A percentile compares a stretch with the other conserved stretches of the same genome.
These are phyloP conservation scores for Excoecaria agallocha DNA, from an alignment of 345 rosid species.

Conservation along the genomic window DNA sequence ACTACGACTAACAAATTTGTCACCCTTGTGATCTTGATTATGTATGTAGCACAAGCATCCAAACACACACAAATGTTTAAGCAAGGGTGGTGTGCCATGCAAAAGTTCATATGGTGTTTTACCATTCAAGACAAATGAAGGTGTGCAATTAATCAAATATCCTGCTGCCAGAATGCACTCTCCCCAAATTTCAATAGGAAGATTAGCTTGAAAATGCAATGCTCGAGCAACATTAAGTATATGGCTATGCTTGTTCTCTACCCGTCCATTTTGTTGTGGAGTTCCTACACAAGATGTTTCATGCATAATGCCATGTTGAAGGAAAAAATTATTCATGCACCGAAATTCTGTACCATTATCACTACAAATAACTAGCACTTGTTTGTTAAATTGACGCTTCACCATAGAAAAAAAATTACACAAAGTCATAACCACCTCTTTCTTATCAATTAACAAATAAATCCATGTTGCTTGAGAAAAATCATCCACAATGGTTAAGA, in stretches of 20 bases:
- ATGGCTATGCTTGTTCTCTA: conserved; percentile 11
- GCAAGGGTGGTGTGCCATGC: neutral
- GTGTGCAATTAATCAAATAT: neutral
- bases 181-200: conserved; percentile 4
- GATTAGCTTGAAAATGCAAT: neutral
- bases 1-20: neutral
- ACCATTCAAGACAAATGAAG: neutral
- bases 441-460: conserved; percentile 18
- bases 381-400: neutral
- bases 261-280: conserved; percentile 14
- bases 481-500: conserved; percentile 28
- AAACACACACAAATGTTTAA: neutral
- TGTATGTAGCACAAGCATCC: neutral
- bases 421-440: neutral
- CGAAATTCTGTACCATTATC: conserved; percentile 18
- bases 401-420: neutral
- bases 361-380: neutral
- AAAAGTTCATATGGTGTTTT: conserved; percentile 1
- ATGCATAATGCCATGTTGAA: neutral
- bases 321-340: neutral
- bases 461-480: conserved; percentile 5
- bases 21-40: neutral
- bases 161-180: conserved; percentile 3
- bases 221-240: conserved; percentile 2
- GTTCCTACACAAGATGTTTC: conserved; percentile 7